Percentiles rank a stretch among this genome's conserved stretches.
These are phyloP conservation scores for Mycotypha africana DNA, from an alignment of 371 early-diverging fungal genomes.

Conservation along the genomic window DNA sequence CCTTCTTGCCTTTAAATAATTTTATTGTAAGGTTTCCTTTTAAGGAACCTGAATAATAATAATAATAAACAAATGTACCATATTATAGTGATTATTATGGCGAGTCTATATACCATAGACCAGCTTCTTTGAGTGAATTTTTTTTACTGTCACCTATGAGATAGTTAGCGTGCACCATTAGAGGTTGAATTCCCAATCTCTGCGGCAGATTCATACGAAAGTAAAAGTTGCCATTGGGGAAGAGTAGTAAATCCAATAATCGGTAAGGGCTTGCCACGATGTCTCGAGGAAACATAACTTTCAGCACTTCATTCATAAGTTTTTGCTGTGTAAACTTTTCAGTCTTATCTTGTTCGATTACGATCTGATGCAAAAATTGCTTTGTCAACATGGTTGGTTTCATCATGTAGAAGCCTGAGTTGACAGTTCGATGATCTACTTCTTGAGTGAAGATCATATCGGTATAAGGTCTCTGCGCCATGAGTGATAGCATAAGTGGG, in stretches of 20 bases:
- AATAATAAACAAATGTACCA: background rate
- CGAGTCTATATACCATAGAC: slow-evolving; percentile 16
- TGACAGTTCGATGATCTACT: slow-evolving; percentile 13
- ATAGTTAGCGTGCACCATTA: slow-evolving; percentile 22
- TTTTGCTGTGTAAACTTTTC: slow-evolving; percentile 14
- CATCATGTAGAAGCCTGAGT: slow-evolving; percentile 23
- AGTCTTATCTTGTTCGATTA: slow-evolving; percentile 13
- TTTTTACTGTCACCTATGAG: slow-evolving; percentile 13
- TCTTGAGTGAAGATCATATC: slow-evolving; percentile 21
- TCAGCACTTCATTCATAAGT: slow-evolving; percentile 15
- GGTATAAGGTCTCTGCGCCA: slow-evolving; percentile 8
- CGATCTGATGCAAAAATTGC: slow-evolving; percentile 10
- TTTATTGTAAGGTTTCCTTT: background rate
- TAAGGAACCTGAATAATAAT: background rate
- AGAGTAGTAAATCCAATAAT: slow-evolving; percentile 14
- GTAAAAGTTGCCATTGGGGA: slow-evolving; percentile 17
- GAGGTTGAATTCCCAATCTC: slow-evolving; percentile 10
- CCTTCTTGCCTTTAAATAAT: background rate
- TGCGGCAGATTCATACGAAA: slow-evolving; percentile 9
- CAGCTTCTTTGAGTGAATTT: slow-evolving; percentile 7
- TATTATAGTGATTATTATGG: too few relatives aligned
- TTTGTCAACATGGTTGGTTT: slow-evolving; percentile 7
- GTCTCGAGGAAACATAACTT: slow-evolving; percentile 1
- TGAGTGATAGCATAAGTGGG: background rate
- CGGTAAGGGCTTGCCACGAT: slow-evolving; percentile 3